Evolutionary conservation across 495 filamentous ascomycete genomes (phyloP).

Genomic region (Neurospora sp.): DNA sequence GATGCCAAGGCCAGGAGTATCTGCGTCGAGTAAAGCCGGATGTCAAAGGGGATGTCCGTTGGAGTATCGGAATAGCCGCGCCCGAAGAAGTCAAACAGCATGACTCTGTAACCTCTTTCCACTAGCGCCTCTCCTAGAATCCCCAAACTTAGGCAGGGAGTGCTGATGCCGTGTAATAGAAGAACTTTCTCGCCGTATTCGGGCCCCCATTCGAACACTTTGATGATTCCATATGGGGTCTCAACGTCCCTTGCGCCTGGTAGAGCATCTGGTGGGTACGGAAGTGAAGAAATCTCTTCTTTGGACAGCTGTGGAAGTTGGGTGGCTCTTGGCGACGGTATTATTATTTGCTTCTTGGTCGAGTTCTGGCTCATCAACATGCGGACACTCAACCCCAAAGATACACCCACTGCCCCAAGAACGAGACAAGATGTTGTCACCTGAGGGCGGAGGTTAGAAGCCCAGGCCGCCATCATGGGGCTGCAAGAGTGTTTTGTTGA

Average conservation of each 20-base stretch:
- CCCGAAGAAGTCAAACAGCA: constrained; percentile 73
- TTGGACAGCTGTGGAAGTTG: constrained; percentile 13
- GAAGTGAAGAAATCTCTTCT: constrained; percentile 19
- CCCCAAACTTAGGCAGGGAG: constrained; percentile 57
- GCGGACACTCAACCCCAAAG: constrained; percentile 5
- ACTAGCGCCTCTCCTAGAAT: constrained; percentile 56
- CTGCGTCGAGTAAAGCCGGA: constrained; percentile 60
- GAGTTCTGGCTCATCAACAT: not conserved
- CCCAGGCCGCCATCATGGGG: constrained; percentile 7
- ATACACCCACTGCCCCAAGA: constrained; percentile 13
- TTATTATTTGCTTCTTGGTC: constrained; percentile 4
- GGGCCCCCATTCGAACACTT: constrained; percentile 78
- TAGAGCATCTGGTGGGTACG: constrained; percentile 65
- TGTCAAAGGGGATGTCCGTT: constrained; percentile 52
- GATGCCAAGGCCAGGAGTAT: constrained; percentile 62
- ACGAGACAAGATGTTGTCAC: constrained; percentile 7
- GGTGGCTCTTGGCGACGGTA: constrained; percentile 12
- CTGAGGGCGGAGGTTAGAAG: not conserved
- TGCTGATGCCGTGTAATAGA: constrained; percentile 72
- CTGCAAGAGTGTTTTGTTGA: not conserved
- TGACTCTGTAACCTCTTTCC: constrained; percentile 59
- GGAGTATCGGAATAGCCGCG: constrained; percentile 72
- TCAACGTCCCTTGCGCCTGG: constrained; percentile 66
- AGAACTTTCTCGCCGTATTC: constrained; percentile 61
- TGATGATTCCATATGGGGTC: constrained; percentile 62